phyloP scores from a whole-genome alignment of 495 filamentous ascomycete genomes.

The Aspergillus olivimuriae region DNA sequence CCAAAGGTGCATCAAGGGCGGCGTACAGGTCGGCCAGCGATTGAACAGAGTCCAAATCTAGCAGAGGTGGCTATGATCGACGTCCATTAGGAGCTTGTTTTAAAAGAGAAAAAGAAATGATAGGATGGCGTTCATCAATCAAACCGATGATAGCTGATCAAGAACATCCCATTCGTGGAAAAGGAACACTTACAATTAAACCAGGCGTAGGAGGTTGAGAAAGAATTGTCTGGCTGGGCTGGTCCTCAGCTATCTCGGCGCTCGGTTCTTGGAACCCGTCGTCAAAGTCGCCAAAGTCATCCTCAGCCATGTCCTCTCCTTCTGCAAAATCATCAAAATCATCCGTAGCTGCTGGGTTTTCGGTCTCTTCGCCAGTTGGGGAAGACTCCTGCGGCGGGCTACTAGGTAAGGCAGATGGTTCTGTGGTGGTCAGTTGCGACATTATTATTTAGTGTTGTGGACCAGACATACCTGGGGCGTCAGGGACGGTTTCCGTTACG shows the following conservation, averaged over 20 bases:
- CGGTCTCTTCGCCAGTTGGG: conserved; percentile 28
- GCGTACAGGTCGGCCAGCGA: conserved; percentile 42
- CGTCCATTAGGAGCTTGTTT: not conserved
- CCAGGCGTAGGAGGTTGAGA: conserved; percentile 36
- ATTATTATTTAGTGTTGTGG: conserved; percentile 25
- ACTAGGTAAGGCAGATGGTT: not conserved
- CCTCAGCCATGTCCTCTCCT: conserved; percentile 55
- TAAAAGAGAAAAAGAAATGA: not conserved
- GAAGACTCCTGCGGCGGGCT: conserved; percentile 13
- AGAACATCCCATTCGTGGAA: too few relatives aligned
- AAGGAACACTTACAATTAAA: conserved; percentile 45
- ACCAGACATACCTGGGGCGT: conserved; percentile 43
- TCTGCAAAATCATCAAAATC: conserved; percentile 98
- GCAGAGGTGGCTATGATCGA: conserved; percentile 55
- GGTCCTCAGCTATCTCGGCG: conserved; percentile 35
- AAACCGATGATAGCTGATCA: too few relatives aligned
- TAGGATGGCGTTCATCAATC: too few relatives aligned
- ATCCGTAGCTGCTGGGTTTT: conserved; percentile 47
- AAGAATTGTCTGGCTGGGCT: conserved; percentile 16
- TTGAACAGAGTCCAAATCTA: conserved; percentile 61
- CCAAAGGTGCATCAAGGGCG: conserved; percentile 44
- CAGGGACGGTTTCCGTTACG: conserved; percentile 38
- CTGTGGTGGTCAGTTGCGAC: conserved; percentile 48
- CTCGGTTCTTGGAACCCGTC: conserved; percentile 70
- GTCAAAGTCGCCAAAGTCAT: conserved; percentile 90